Base-by-base conservation (phyloP, 768 basidiomycete genomes). In the Mycena alexandri region DNA sequence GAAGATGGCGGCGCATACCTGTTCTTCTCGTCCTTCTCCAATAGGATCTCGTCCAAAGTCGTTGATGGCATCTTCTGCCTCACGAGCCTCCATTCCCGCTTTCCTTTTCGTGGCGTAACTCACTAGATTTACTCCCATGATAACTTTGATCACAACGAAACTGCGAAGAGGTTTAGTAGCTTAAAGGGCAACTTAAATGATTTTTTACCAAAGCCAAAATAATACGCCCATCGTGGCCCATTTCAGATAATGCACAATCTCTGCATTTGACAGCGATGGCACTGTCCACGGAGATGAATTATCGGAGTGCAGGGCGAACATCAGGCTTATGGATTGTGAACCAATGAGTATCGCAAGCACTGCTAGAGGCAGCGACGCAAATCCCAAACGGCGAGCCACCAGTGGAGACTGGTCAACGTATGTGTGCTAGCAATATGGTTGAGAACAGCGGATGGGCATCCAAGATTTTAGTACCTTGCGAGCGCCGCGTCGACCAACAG, bases 361-460 rank as follows among this genome's bases (percentile, higher is more conserved):
- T 0, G 95, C 95, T 3, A 99, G 85, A 0, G 98, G 98, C 22
- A 99, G 83, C 0, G 96, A 89, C 2, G 98, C 93, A 77, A 99
- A 98, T 17, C 98, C 98, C 11, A 99, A 84, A 8, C 98, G 89
- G 3, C 97, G 91, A 1, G 96, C 94, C 36, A 99, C 95, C 7
- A 96, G 85, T 8, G 96, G 96, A 1, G 96, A 96, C 75, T 98
- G 96, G 75, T 99, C 98, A 21, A 98, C 94, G 66, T 96, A 95
- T 3, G 92, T 85, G 76, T 96, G 94, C 91, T 94, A 58, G 12
- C 48, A 56, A 61, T n/a, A 52, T 24, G 24, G 65, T 64, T 68
- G 42, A 60, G 51, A 57, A 42, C 46, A 53, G 43, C 36, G 21
- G 10, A 62, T 12, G 61, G 2, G 33, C 33, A 34, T 5, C 36